Percentiles rank a stretch among this genome's conserved stretches.
phyloP scores from a whole-genome alignment of 495 filamentous ascomycete species.

The Tuber calosporum region DNA sequence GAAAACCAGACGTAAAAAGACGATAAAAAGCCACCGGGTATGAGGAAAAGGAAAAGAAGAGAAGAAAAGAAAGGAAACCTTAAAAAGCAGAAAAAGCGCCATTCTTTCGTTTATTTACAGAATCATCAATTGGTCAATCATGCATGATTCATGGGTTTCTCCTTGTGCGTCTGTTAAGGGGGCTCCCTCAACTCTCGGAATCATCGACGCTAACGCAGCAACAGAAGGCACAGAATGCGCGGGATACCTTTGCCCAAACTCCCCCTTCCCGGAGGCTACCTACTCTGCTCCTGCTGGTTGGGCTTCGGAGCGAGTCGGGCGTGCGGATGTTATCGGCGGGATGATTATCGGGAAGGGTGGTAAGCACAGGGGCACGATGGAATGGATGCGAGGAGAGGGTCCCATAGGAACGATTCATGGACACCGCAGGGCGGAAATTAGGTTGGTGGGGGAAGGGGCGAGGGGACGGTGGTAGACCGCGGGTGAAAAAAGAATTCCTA shows the following conservation, averaged over 20 bases:
- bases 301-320: conserved; percentile 32
- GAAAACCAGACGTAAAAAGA: conserved; percentile 16
- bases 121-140: conserved; percentile 19
- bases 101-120: conserved; percentile 6
- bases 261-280: conserved; percentile 13
- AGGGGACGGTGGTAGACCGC: conserved; percentile 21
- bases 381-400: conserved; percentile 39
- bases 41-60: not conserved
- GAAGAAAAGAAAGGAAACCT: not conserved
- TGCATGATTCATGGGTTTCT: not conserved
- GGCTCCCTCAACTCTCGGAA: conserved; percentile 6
- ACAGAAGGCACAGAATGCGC: conserved; percentile 31
- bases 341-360: conserved; percentile 16
- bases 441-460: conserved; percentile 29
- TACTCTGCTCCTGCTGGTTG: conserved; percentile 16
- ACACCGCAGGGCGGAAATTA: conserved; percentile 35
- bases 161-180: not conserved
- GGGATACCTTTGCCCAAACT: conserved; percentile 25
- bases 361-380: conserved; percentile 37
- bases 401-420: conserved; percentile 41
- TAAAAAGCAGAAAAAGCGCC: not conserved
- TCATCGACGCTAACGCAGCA: conserved; percentile 34
- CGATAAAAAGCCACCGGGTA: conserved; percentile 1
- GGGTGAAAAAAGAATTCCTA: conserved; percentile 35
- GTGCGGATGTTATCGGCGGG: conserved; percentile 26